These are phyloP conservation scores for Geotrichum siamense DNA, from an alignment of 1,139 yeast genomes.

Conservation along the genomic window DNA sequence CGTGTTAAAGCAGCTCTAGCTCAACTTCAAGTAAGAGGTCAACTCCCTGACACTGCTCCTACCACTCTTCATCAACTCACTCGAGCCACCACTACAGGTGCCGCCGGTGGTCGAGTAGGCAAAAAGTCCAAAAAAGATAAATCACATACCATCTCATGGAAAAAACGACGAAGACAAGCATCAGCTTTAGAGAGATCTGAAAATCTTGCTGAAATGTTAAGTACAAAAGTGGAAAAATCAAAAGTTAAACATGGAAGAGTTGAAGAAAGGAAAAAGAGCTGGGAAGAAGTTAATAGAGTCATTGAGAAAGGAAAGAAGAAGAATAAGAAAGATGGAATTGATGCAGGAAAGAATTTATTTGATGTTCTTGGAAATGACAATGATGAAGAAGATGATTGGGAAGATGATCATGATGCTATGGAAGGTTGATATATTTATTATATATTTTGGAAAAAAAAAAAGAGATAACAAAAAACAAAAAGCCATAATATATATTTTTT, in stretches of 20 bases:
- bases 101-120: slow-evolving; percentile 5
- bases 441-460: too few relatives aligned
- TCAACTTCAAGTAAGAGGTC: slow-evolving; percentile 27
- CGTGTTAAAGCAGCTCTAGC: slow-evolving; percentile 30
- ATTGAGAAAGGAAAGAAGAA: slow-evolving; percentile 5
- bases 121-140: slow-evolving; percentile 15
- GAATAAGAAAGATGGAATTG: slow-evolving; percentile 7
- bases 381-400: neutral
- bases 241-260: slow-evolving; percentile 25
- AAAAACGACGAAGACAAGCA: slow-evolving; percentile 23
- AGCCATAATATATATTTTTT: too few relatives aligned
- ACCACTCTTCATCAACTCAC: slow-evolving; percentile 8
- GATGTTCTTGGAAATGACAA: neutral
- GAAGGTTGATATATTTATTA: too few relatives aligned
- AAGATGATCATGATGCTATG: too few relatives aligned
- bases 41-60: slow-evolving; percentile 20
- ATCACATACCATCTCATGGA: slow-evolving; percentile 21
- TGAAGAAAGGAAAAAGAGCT: slow-evolving; percentile 23
- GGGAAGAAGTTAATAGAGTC: slow-evolving; percentile 19
- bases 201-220: slow-evolving; percentile 26
- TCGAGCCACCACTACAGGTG: slow-evolving; percentile 12
- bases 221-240: slow-evolving; percentile 28
- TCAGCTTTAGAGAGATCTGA: slow-evolving; percentile 28
- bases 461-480: too few relatives aligned
- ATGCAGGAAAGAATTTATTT: neutral